Base-by-base conservation (phyloP, 331 rosid genomes). In the Phaseolus coccineus region DNA sequence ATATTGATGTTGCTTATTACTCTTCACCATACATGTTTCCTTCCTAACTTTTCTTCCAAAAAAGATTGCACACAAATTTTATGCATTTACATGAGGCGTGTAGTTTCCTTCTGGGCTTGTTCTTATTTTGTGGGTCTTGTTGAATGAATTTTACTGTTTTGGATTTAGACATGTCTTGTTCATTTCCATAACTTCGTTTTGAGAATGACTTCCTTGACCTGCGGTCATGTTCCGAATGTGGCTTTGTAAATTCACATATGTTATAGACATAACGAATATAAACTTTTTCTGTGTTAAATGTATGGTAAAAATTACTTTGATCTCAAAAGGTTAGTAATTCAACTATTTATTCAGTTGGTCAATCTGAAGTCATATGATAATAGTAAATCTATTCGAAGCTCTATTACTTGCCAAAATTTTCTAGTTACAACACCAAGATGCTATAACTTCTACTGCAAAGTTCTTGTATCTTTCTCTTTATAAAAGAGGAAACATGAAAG, bases 81-180 rank as follows among this genome's bases (percentile, higher is more conserved):
- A 5, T 62, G 63, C 74, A 69, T 28, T 57, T 51, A 76, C 77
- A 56, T 30, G 50, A 42, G 61, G 42, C 70, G 69, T 3, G 30
- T 68, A 48, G 50, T 13, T 69, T 40, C 16, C 25, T 19, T 14
- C 27, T 3, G 25, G 52, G 35, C 5, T 15, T 74, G 55, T 58
- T 31, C 16, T 75, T 25, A 3, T 71, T 42, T 55, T 3, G 40
- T 19, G 22, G 22, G 8, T 73, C n/a, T 12, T 73, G 61, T 48
- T 71, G 55, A 25, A 22, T 31, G 28, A 65, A 35, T 69, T 61
- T 11, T 11, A 11, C 12, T 27, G 27, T 33, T 15, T 72, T 67
- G 22, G 50, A 42, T 33, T 64, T 39, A 73, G n/a, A 80, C 58
- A 56, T 8, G 47, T 66, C 68, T 33, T 30, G 46, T 7, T 16